Base-by-base conservation (phyloP, 345 rosid genomes). In the Passiflora organensis region DNA sequence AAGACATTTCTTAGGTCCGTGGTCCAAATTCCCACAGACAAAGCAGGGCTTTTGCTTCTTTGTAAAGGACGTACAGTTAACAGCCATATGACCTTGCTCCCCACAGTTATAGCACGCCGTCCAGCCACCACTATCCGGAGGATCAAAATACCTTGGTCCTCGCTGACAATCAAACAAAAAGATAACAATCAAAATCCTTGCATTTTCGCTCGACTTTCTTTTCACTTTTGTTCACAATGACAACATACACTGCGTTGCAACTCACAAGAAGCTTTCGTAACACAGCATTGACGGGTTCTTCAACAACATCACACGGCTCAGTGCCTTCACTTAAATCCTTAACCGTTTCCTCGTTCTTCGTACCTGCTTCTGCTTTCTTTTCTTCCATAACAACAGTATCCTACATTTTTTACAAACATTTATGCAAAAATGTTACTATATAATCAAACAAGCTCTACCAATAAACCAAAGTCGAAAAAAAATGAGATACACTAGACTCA, bases 261-360 rank as follows among this genome's bases (percentile, higher is more conserved):
- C 99, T 93, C 89, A 89, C 99, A 58, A 93, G 99, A 84, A 93
- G 99, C 88, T 89, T 93, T 43, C 76, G 81, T 51, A 93, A 75
- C 63, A 82, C 80, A 54, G 57, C 41, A 75, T 93, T 84, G 60
- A n/a, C n/a, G n/a, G n/a, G 34, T 28, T 28, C 34, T 28, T 28
- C 34, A 28, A 28, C 34, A 8, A 49, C 80, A 53, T 55, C 41
- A 54, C 55, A 56, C 0, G 67, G 56, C 8, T 63, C 76, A 41
- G 21, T 63, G 16, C 76, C 37, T 59, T 60, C 75, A 59, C 66
- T 59, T 24, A 54, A 24, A 19, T 52, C 55, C 45, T 65, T 73
- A 16, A 25, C 55, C 55, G 48, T 50, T 21, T 41, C 48, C 19
- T 1, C 48, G 2, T n/a, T 0, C 21, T 52, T 59, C 23, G 36